phyloP scores from a whole-genome alignment of 805 yeast species.

The Suhomyces kilbournensis region DNA sequence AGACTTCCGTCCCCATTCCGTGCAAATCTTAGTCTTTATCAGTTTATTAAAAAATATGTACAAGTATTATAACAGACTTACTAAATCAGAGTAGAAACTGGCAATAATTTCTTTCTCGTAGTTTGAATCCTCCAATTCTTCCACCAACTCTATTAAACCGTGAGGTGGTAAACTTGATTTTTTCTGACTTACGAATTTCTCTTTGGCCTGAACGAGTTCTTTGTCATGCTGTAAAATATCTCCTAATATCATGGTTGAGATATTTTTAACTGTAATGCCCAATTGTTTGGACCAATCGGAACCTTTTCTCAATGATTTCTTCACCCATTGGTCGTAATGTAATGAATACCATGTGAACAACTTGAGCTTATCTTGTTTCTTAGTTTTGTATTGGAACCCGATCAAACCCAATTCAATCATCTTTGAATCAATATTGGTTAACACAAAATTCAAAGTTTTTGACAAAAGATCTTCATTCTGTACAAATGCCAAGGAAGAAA shows the following conservation, averaged over 20 bases:
- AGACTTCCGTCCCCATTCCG: not conserved
- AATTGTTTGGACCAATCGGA: conserved; percentile 46
- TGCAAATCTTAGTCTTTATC: not conserved
- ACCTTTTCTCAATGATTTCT: conserved; percentile 45
- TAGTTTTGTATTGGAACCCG: conserved; percentile 45
- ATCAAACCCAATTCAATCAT: conserved; percentile 56
- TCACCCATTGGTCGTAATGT: conserved; percentile 52
- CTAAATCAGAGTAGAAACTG: conserved; percentile 10
- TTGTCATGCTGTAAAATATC: conserved; percentile 37
- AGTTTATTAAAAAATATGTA: not conserved
- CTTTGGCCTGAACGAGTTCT: conserved; percentile 19
- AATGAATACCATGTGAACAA: conserved; percentile 58
- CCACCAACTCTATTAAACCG: conserved; percentile 27
- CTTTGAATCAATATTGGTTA: conserved; percentile 52
- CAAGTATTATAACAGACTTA: not conserved
- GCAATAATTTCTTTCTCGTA: conserved; percentile 17
- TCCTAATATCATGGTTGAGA: conserved; percentile 40
- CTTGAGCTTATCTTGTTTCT: conserved; percentile 24
- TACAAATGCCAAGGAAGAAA: conserved; percentile 53
- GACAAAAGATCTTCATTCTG: conserved; percentile 43
- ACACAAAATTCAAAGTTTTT: conserved; percentile 56
- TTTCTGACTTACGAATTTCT: conserved; percentile 32
- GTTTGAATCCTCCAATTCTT: conserved; percentile 19
- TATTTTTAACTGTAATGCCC: conserved; percentile 41
- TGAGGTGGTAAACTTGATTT: conserved; percentile 35